Evolutionary conservation across 306 rosid species (phyloP).

Genomic region (Vigna unguiculata): DNA sequence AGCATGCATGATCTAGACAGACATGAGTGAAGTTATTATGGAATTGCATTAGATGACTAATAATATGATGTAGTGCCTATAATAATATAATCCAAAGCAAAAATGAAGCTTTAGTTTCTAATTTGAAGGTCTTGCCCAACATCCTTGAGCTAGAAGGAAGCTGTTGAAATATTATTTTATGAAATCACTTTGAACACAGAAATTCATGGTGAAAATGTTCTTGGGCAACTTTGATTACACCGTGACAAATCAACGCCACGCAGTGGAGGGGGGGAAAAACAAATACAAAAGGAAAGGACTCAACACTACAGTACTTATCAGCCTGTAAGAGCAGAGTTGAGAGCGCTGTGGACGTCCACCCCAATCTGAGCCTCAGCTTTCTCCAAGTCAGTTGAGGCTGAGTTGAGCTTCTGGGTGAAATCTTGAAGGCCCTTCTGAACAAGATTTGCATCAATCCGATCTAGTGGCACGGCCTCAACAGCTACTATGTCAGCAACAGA

Average conservation of each 20-base stretch:
- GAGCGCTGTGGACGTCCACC: constrained; percentile 88
- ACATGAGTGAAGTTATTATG: background rate
- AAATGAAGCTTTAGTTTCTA: constrained; percentile 43
- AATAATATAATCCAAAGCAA: constrained; percentile 29
- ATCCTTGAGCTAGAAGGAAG: constrained; percentile 51
- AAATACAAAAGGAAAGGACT: constrained; percentile 27
- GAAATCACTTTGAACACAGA: constrained; percentile 57
- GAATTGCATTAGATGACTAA: background rate
- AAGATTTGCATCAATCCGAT: constrained; percentile 68
- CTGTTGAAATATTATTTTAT: constrained; percentile 57
- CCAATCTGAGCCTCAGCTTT: constrained; percentile 99
- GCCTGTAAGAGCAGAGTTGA: constrained; percentile 81
- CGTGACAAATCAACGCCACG: constrained; percentile 47
- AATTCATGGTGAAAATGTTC: constrained; percentile 47
- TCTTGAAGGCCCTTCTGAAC: constrained; percentile 98
- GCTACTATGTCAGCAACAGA: constrained; percentile 86
- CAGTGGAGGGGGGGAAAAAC: constrained; percentile 44
- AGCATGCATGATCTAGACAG: background rate
- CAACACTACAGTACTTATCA: constrained; percentile 51
- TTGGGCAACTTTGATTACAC: constrained; percentile 54
- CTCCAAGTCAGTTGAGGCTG: constrained; percentile 94
- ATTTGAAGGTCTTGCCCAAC: constrained; percentile 50
- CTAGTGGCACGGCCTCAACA: constrained; percentile 90
- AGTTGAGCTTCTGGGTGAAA: constrained; percentile 88
- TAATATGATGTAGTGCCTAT: background rate